Conservation (phyloP, 2,329 filamentous ascomycete genomes). For the Xylariaceae sp. region DNA sequence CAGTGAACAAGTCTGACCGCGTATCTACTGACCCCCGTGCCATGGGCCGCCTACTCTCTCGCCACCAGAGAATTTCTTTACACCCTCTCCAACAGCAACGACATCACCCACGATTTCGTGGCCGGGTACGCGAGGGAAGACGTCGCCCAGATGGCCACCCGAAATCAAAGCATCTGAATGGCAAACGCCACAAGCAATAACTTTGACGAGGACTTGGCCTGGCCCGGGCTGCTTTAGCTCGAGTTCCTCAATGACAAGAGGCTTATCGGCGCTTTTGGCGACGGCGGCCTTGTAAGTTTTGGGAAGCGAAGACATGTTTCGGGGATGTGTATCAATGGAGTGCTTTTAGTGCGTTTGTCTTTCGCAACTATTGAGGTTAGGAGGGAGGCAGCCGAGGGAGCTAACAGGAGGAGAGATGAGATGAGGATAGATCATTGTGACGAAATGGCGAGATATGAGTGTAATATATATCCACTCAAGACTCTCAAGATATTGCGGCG, state of each 20-base stretch:
- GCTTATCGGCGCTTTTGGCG: conserved; percentile 49
- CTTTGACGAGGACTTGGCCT: conserved; percentile 66
- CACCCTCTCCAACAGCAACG: conserved; percentile 56
- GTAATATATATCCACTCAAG: conserved; percentile 5
- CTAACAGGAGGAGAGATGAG: background rate
- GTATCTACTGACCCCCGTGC: conserved; percentile 55
- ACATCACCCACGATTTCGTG: conserved; percentile 72
- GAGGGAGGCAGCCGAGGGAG: background rate
- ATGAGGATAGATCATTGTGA: background rate
- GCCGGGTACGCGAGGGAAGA: conserved; percentile 63
- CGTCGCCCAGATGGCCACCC: conserved; percentile 49
- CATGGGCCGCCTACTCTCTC: conserved; percentile 67
- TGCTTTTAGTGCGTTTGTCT: conserved; percentile 18
- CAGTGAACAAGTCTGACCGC: background rate
- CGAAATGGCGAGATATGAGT: background rate
- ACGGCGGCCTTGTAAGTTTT: conserved; percentile 67
- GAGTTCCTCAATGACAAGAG: conserved; percentile 58
- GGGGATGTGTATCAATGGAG: conserved; percentile 18
- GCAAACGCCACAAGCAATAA: conserved; percentile 71
- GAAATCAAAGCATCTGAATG: conserved; percentile 56
- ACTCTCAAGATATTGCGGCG: background rate
- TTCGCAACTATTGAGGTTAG: background rate
- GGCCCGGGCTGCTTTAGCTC: conserved; percentile 54
- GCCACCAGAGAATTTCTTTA: conserved; percentile 58
- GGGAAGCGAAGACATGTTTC: conserved; percentile 41